A percentile compares a stretch with the other conserved stretches of the same genome.
Conservation (phyloP, 495 filamentous ascomycete genomes). For the Neurospora tetrasperma region DNA sequence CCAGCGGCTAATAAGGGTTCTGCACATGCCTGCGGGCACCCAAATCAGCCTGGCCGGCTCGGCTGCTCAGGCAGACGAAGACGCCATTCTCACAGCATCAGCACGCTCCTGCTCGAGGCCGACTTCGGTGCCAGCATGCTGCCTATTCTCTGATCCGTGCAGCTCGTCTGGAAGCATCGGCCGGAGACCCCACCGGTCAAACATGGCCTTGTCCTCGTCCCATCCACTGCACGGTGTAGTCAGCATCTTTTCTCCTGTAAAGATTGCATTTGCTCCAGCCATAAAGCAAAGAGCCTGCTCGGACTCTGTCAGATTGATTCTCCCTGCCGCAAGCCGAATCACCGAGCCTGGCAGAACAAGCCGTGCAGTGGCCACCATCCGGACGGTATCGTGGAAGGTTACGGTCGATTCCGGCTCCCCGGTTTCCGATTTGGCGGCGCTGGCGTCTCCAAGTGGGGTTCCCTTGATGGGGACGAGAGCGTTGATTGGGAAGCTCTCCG, state of each 20-base stretch:
- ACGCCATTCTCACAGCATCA: background rate
- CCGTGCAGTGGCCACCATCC: slow-evolving; percentile 70
- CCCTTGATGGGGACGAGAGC: slow-evolving; percentile 78
- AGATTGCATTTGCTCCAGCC: slow-evolving; percentile 80
- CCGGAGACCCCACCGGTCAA: slow-evolving; percentile 63
- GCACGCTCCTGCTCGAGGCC: background rate
- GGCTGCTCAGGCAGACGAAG: background rate
- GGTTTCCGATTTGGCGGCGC: slow-evolving; percentile 25
- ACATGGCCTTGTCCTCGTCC: slow-evolving; percentile 74
- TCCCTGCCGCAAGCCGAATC: slow-evolving; percentile 68
- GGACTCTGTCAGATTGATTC: slow-evolving; percentile 68
- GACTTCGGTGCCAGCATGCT: background rate
- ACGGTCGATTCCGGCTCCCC: slow-evolving; percentile 22
- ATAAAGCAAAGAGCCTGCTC: slow-evolving; percentile 76
- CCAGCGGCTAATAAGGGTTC: background rate
- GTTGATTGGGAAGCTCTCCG: slow-evolving; percentile 79
- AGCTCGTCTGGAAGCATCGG: slow-evolving; percentile 29
- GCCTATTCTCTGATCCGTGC: background rate
- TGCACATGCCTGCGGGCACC: background rate
- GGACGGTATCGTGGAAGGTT: slow-evolving; percentile 57
- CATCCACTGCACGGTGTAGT: slow-evolving; percentile 81
- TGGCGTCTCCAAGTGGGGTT: slow-evolving; percentile 64
- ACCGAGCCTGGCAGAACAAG: slow-evolving; percentile 72
- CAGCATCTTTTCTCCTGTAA: slow-evolving; percentile 88
- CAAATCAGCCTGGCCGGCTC: background rate